These are phyloP conservation scores for Silene latifolia DNA, from an alignment of 148 eudicot species.

Conservation along the genomic window DNA sequence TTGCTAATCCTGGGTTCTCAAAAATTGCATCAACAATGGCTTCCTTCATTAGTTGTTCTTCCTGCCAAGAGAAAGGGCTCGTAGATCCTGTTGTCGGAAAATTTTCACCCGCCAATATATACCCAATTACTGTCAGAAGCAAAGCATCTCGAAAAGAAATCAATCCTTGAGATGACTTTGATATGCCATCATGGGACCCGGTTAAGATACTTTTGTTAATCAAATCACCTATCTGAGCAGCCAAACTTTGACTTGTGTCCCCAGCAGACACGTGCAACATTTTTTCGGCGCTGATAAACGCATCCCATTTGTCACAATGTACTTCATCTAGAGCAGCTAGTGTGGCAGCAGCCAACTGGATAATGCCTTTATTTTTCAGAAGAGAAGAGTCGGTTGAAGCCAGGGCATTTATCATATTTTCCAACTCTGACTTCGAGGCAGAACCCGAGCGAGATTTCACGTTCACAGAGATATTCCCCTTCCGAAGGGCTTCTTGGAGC, in stretches of 20 bases:
- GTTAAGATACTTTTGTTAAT: conserved; percentile 70
- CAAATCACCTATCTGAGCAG: conserved; percentile 90
- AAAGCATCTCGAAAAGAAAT: conserved; percentile 74
- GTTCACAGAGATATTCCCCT: conserved; percentile 63
- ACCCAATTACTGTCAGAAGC: conserved; percentile 69
- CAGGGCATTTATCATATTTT: conserved; percentile 59
- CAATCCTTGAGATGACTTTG: conserved; percentile 49
- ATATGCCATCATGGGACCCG: conserved; percentile 38
- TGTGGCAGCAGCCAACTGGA: conserved; percentile 77
- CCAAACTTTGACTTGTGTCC: conserved; percentile 93
- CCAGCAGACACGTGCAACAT: conserved; percentile 80
- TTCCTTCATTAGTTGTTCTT: conserved; percentile 89
- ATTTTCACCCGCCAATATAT: conserved; percentile 85
- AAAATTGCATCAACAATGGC: conserved; percentile 86
- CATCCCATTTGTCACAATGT: conserved; percentile 76
- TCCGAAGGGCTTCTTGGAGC: conserved; percentile 86
- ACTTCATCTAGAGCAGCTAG: conserved; percentile 60
- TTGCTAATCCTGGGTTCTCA: conserved; percentile 65
- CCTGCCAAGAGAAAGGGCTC: conserved; percentile 98
- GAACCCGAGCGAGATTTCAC: conserved; percentile 68
- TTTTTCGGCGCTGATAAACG: conserved; percentile 93
- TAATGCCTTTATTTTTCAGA: conserved; percentile 77
- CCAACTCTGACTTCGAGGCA: conserved; percentile 63
- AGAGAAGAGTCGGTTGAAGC: conserved; percentile 61
- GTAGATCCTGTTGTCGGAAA: conserved; percentile 90